Percentiles rank a stretch among this genome's conserved stretches.
Evolutionary conservation across 177 flowering plant genomes (phyloP).

Genomic region (Vitis hybrid): DNA sequence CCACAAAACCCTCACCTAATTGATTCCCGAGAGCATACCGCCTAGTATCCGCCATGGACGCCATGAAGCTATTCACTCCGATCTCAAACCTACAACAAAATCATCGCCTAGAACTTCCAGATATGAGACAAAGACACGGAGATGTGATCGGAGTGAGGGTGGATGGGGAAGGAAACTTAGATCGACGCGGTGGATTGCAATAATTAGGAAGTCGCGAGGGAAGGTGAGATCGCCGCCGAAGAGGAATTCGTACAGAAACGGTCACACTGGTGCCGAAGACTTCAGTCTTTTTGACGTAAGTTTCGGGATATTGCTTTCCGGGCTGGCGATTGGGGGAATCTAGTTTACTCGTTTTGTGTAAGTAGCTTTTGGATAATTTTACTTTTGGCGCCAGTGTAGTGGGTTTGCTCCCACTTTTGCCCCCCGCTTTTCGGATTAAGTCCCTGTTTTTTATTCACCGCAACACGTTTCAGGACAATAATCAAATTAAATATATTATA

Average conservation of each 20-base stretch:
- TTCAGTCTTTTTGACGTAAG: neutral
- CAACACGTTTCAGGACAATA: too few relatives aligned
- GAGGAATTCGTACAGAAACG: conserved; percentile 1
- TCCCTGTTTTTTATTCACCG: too few relatives aligned
- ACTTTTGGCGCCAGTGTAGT: too few relatives aligned
- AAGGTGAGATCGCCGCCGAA: conserved; percentile 12
- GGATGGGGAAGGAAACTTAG: neutral
- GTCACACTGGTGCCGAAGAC: neutral
- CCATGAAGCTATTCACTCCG: neutral
- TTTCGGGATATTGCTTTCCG: conserved; percentile 2
- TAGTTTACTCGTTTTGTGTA: neutral
- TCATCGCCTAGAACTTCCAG: neutral
- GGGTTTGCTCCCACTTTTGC: too few relatives aligned
- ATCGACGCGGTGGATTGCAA: neutral
- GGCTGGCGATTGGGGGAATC: too few relatives aligned
- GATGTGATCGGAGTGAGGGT: neutral
- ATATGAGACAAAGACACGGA: neutral
- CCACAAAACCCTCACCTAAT: conserved; percentile 37
- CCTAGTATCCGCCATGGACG: conserved; percentile 48
- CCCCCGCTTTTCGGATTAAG: too few relatives aligned
- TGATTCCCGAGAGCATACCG: conserved; percentile 52
- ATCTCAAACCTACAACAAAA: neutral
- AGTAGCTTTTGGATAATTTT: too few relatives aligned
- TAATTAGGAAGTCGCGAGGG: neutral
- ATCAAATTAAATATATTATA: too few relatives aligned